Base-by-base conservation (phyloP, 345 rosid species). In the Rhizophora apiculata region DNA sequence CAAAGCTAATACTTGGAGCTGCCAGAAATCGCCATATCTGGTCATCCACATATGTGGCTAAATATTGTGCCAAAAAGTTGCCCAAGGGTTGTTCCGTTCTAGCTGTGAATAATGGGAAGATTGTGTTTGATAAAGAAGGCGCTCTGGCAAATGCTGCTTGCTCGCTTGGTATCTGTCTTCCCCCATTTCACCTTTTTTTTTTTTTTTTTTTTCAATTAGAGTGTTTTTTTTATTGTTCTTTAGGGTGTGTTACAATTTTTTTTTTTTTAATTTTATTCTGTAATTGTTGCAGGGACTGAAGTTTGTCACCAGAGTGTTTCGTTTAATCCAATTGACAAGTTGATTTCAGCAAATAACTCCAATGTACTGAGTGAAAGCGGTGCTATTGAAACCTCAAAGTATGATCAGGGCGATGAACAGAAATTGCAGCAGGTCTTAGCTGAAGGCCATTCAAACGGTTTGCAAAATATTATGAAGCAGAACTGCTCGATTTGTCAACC, bases 401-500 rank as follows among this genome's bases (percentile, higher is more conserved):
- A 62, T 30, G 70, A 73, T 72, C 76, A 55, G 59, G 70, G 68
- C 29, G 68, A 62, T 68, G 72, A 72, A 29, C 87, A 80, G 69
- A 80, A 36, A 60, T 70, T 89, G 73, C 70, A 76, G 69, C 76
- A 80, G 76, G 87, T 81, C 64, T 81, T 88, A 39, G 71, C 29
- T 0, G 76, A 87, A 71, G 77, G 84, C 4, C 65, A 81, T 57
- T 60, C 72, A 0, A 83, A 81, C 52, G 46, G 55, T 53, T 37
- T 61, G 69, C 84, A 76, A 73, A 61, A 55, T 68, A 57, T 71
- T 51, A 37, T 55, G 62, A 83, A 74, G 62, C 72, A 51, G 69
- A 70, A 76, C 36, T 91, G 96, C 80, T 84, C 88, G 4, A 71
- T 87, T 80, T 91, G 95, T 80, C 85, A 85, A 69, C 65, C 78